Evolutionary conservation across 495 filamentous ascomycete genomes (phyloP).

Genomic region (Penicillium ochrochloron): DNA sequence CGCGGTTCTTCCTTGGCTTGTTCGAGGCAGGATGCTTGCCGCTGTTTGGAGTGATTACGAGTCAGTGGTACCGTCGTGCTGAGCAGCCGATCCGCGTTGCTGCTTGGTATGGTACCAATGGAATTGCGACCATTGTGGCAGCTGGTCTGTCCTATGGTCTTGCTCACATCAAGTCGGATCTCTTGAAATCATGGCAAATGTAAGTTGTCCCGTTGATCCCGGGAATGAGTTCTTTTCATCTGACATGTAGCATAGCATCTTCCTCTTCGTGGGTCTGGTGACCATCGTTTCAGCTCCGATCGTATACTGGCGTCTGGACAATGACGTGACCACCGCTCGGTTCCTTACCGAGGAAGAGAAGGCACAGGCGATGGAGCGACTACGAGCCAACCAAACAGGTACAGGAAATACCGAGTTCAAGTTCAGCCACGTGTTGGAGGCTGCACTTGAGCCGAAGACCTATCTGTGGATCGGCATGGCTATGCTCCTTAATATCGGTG

Average conservation of each 20-base stretch:
- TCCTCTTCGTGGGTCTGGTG: constrained; percentile 55
- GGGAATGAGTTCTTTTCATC: not conserved
- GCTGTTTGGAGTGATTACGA: constrained; percentile 58
- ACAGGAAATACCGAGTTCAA: constrained; percentile 53
- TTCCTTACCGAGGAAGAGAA: constrained; percentile 65
- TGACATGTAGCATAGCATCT: constrained; percentile 32
- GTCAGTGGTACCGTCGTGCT: constrained; percentile 53
- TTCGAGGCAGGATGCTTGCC: constrained; percentile 64
- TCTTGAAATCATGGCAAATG: constrained; percentile 66
- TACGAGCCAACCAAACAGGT: constrained; percentile 67
- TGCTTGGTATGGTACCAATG: constrained; percentile 56
- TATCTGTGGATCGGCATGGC: constrained; percentile 57
- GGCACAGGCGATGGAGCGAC: constrained; percentile 61
- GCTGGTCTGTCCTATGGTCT: constrained; percentile 55
- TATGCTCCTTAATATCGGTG: constrained; percentile 65
- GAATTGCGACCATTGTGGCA: constrained; percentile 52
- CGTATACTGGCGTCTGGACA: constrained; percentile 51
- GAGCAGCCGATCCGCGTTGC: constrained; percentile 57
- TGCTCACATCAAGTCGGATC: constrained; percentile 56
- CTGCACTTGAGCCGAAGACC: constrained; percentile 52
- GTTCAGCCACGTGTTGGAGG: constrained; percentile 50
- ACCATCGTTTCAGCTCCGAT: constrained; percentile 50
- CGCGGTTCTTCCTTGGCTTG: constrained; percentile 52
- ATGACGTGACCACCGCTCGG: constrained; percentile 56
- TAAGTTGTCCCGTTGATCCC: constrained; percentile 29